These are phyloP conservation scores for Chamaecyparis obtusa DNA, from an alignment of 75 land plant genomes.

Conservation along the genomic window DNA sequence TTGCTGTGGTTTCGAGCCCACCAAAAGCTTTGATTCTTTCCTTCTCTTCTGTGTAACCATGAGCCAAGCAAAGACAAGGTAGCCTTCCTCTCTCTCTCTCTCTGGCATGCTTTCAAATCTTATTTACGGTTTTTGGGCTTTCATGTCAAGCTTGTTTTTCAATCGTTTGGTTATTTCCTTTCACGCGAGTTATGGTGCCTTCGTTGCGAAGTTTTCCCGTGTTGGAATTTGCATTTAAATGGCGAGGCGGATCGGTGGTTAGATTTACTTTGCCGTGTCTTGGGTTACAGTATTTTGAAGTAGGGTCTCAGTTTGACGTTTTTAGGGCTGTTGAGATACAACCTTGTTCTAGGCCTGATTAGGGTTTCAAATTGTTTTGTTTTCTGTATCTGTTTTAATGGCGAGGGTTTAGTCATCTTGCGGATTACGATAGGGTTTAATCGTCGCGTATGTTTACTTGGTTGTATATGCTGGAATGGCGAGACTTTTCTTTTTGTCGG, in stretches of 20 bases:
- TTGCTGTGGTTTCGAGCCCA: background rate
- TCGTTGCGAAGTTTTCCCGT: background rate
- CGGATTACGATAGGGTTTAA: background rate
- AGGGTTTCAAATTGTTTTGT: background rate
- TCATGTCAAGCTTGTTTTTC: background rate
- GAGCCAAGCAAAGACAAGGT: background rate
- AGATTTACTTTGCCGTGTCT: background rate
- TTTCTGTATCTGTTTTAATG: background rate
- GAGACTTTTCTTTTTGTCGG: background rate
- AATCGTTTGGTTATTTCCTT: background rate
- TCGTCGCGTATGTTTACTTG: background rate
- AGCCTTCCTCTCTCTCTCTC: background rate
- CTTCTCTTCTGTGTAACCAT: background rate
- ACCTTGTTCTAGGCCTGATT: background rate
- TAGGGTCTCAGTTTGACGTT: background rate
- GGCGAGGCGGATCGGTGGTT: background rate
- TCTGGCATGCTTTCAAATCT: background rate
- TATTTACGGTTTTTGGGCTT: background rate
- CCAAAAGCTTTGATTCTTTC: background rate
- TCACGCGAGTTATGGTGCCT: background rate
- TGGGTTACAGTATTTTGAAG: background rate
- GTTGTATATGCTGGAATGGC: background rate
- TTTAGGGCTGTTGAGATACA: background rate
- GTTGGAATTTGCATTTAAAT: background rate
- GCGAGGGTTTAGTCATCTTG: background rate